phyloP scores from a whole-genome alignment of 345 rosid genomes.

The Iberis pinnata region DNA sequence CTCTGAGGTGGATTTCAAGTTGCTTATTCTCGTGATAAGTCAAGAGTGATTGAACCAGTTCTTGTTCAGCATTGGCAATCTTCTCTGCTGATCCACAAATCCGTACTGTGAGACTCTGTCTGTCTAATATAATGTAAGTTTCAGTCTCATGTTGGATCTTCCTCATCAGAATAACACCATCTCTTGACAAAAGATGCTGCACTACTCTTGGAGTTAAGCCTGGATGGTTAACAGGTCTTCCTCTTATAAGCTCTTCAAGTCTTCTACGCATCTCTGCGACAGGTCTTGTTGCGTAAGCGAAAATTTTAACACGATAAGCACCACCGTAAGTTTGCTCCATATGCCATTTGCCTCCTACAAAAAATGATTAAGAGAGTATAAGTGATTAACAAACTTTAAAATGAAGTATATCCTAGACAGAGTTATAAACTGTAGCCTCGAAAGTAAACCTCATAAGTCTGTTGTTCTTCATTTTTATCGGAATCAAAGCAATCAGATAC shows the following conservation, averaged over 20 bases:
- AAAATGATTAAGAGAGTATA: neutral
- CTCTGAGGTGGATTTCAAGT: constrained; percentile 60
- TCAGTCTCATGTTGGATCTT: constrained; percentile 51
- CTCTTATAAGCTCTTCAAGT: constrained; percentile 73
- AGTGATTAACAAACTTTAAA: neutral
- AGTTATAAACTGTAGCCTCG: constrained; percentile 10
- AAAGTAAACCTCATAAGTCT: no score
- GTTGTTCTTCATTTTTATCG: neutral
- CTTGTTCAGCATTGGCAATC: constrained; percentile 44
- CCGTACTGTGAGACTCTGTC: constrained; percentile 39
- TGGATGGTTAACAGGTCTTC: constrained; percentile 48
- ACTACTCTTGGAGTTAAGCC: constrained; percentile 45
- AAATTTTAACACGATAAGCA: constrained; percentile 56
- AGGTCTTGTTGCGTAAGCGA: constrained; percentile 64
- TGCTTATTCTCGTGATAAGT: constrained; percentile 49
- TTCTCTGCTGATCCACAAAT: constrained; percentile 54
- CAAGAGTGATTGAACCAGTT: constrained; percentile 48
- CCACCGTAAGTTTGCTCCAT: constrained; percentile 42
- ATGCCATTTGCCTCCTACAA: constrained; percentile 45
- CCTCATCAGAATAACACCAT: constrained; percentile 48
- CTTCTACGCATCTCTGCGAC: constrained; percentile 75
- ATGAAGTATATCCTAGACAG: neutral
- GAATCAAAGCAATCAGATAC: constrained; percentile 3
- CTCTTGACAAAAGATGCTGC: constrained; percentile 57
- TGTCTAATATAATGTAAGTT: constrained; percentile 55